Evolutionary conservation across 2,329 filamentous ascomycete genomes (phyloP).

Genomic region (Sclerotinia spermophila): DNA sequence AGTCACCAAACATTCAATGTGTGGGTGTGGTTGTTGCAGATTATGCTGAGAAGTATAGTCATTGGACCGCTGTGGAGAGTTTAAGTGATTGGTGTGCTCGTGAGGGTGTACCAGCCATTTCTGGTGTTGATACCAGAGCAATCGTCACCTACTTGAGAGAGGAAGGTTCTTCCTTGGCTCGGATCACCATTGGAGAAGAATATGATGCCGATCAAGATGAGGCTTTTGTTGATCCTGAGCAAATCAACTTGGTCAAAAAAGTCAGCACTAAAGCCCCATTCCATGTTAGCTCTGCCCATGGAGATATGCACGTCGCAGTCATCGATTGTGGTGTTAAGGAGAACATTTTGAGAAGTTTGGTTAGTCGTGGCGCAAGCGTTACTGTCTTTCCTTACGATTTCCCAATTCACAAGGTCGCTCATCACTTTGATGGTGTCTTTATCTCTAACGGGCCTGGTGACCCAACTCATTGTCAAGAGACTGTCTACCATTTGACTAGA

Average conservation of each 20-base stretch:
- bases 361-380: conserved; percentile 84
- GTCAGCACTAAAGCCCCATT: conserved; percentile 98
- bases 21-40: conserved; percentile 95
- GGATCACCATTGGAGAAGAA: conserved; percentile 93
- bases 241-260: conserved; percentile 93
- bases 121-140: conserved; percentile 92
- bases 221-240: conserved; percentile 88
- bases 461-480: conserved; percentile 92
- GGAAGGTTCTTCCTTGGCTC: conserved; percentile 91
- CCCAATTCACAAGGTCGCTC: conserved; percentile 95
- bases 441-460: conserved; percentile 99
- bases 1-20: conserved; percentile 96
- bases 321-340: conserved; percentile 99
- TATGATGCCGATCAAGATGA: conserved; percentile 99
- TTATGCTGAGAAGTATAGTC: conserved; percentile 88
- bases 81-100: conserved; percentile 91
- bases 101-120: conserved; percentile 93
- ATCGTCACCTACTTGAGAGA: conserved; percentile 96
- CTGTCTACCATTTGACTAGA: conserved; percentile 85
- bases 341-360: conserved; percentile 95
- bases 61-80: conserved; percentile 97
- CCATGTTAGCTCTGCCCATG: conserved; percentile 80
- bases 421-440: conserved; percentile 98
- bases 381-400: conserved; percentile 96
- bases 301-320: conserved; percentile 85